Evolutionary conservation across 441 rosid genomes (phyloP).

Genomic region (Populus hybrid): DNA sequence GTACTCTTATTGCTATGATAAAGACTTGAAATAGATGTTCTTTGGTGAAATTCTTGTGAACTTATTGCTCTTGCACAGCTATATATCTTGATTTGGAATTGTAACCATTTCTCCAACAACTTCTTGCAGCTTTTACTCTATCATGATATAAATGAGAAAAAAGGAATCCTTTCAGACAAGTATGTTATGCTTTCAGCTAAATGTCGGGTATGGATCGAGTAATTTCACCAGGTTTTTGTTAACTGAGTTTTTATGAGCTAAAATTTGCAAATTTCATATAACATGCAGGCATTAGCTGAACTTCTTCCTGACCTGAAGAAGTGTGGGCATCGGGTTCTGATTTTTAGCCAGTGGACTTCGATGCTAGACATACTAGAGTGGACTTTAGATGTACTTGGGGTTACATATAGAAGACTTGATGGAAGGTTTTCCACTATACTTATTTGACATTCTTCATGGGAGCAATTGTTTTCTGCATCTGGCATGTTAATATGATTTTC

Average conservation of each 20-base stretch:
- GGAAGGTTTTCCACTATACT: slow-evolving; percentile 61
- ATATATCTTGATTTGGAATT: not conserved
- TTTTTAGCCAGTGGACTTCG: slow-evolving; percentile 98
- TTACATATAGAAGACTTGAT: slow-evolving; percentile 84
- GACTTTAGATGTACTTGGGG: slow-evolving; percentile 86
- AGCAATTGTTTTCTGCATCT: not conserved
- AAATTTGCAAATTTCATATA: not conserved
- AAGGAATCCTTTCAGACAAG: slow-evolving; percentile 76
- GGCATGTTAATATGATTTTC: not conserved
- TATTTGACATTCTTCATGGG: not conserved
- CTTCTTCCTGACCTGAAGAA: slow-evolving; percentile 70
- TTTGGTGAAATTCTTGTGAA: not conserved
- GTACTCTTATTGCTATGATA: not conserved
- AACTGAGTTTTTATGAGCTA: not conserved
- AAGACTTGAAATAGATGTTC: not conserved
- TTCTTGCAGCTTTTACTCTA: slow-evolving; percentile 62
- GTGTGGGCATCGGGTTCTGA: slow-evolving; percentile 76
- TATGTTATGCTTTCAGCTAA: slow-evolving; percentile 94
- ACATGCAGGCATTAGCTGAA: slow-evolving; percentile 66
- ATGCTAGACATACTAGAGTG: slow-evolving; percentile 97
- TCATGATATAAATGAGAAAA: slow-evolving; percentile 49
- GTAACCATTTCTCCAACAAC: slow-evolving; percentile 8
- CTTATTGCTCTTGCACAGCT: not conserved
- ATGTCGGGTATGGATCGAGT: slow-evolving; percentile 60
- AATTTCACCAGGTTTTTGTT: not conserved